phyloP scores from a whole-genome alignment of 257 asterid genomes.

The Schizonepeta tenuifolia region DNA sequence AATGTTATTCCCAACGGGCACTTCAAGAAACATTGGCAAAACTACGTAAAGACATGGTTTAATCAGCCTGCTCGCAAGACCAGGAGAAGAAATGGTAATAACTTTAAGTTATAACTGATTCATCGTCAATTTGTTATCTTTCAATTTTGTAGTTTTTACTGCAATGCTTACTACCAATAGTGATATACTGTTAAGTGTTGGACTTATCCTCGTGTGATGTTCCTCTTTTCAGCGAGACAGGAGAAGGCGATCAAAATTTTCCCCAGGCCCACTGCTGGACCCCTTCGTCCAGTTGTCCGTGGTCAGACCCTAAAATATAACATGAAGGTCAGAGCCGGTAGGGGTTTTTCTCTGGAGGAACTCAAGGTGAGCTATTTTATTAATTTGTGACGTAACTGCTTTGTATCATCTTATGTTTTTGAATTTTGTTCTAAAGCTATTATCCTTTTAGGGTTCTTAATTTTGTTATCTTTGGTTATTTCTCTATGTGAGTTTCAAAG shows the following conservation, averaged over 20 bases:
- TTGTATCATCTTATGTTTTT: neutral
- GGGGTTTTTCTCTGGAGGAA: conserved; percentile 76
- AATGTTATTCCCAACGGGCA: conserved; percentile 78
- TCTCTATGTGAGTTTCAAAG: neutral
- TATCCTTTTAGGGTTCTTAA: neutral
- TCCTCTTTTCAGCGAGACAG: conserved; percentile 57
- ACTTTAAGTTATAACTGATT: neutral
- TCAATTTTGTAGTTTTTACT: neutral
- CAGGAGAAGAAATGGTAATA: conserved; percentile 66
- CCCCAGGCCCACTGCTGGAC: conserved; percentile 78
- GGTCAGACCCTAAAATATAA: conserved; percentile 78
- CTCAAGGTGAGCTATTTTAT: conserved; percentile 52
- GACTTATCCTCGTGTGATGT: conserved; percentile 1
- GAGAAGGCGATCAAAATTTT: conserved; percentile 73
- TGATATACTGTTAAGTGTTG: neutral
- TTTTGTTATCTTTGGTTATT: neutral
- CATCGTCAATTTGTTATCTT: neutral
- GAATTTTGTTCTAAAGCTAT: neutral
- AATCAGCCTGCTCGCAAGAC: conserved; percentile 87
- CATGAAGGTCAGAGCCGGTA: conserved; percentile 77
- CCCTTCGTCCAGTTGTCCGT: conserved; percentile 73
- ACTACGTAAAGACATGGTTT: conserved; percentile 79
- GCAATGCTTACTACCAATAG: too few relatives aligned
- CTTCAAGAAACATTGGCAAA: conserved; percentile 85
- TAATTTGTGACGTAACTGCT: neutral